Evolutionary conservation across 2,329 filamentous ascomycete genomes (phyloP).

Genomic region (Hyphodiscus sp.): DNA sequence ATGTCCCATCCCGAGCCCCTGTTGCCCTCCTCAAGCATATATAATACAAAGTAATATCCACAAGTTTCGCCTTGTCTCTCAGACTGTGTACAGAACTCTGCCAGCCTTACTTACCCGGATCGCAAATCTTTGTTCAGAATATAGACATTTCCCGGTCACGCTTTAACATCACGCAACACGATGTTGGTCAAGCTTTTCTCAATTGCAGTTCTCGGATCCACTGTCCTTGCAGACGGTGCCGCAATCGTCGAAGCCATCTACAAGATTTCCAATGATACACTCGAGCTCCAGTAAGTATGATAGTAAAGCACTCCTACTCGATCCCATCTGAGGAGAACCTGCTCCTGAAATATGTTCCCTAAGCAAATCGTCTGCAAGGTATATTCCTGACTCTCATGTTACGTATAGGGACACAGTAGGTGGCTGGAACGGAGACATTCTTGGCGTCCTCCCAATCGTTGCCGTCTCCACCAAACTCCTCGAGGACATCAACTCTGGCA

Average conservation of each 20-base stretch:
- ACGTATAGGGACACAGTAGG: neutral
- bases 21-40: neutral
- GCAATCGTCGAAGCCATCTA: constrained; percentile 19
- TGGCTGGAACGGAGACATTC: neutral
- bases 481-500: constrained; percentile 34
- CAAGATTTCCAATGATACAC: constrained; percentile 16
- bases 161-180: neutral
- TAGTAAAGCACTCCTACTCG: too few species aligned
- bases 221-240: constrained; percentile 20
- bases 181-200: constrained; percentile 7
- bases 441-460: constrained; percentile 2
- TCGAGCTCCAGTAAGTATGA: constrained; percentile 10
- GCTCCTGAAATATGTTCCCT: neutral
- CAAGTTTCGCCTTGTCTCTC: neutral
- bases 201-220: constrained; percentile 12
- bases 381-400: too few species aligned
- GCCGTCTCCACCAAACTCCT: constrained; percentile 34
- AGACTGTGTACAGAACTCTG: neutral
- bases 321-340: constrained; percentile 10
- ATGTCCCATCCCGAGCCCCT: neutral
- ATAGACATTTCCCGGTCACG: too few species aligned
- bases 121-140: neutral
- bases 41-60: neutral
- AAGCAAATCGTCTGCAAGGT: too few species aligned
- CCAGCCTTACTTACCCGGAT: neutral